Evolutionary conservation across 129 eudicot species (phyloP).

Genomic region (Lactuca sativa): DNA sequence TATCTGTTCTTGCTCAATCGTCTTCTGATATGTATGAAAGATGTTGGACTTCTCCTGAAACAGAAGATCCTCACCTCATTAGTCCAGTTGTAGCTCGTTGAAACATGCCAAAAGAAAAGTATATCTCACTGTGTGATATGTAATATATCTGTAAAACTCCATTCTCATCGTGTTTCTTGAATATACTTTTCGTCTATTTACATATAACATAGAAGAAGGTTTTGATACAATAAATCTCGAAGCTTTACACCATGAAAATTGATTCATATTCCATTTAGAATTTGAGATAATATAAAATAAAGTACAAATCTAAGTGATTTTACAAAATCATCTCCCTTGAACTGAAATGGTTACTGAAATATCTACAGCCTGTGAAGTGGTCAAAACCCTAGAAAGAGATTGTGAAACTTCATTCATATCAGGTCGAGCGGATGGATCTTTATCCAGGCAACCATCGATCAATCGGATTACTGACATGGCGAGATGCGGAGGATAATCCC

Average conservation of each 20-base stretch:
- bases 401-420: constrained; percentile 67
- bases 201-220: constrained; percentile 5
- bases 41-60: constrained; percentile 55
- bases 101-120: constrained; percentile 9
- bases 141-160: not conserved
- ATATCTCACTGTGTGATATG: constrained; percentile 11
- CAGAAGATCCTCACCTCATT: constrained; percentile 48
- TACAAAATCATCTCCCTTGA: constrained; percentile 31
- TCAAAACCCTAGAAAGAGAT: constrained; percentile 54
- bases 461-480: constrained; percentile 42
- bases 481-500: constrained; percentile 57
- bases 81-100: constrained; percentile 66
- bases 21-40: constrained; percentile 47
- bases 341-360: constrained; percentile 29
- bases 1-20: constrained; percentile 64
- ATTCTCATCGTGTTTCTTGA: constrained; percentile 16
- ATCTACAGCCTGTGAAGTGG: constrained; percentile 42
- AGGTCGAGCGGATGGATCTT: constrained; percentile 69
- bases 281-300: not conserved
- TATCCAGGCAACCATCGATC: constrained; percentile 54
- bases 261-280: not conserved
- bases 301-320: not conserved
- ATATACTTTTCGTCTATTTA: constrained; percentile 11
- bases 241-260: constrained; percentile 3
- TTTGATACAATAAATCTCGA: not conserved